A percentile compares a stretch with the other conserved stretches of the same genome.
Conservation (phyloP, 1,284 basidiomycete species). For the Coniferiporia sulphurascens region DNA sequence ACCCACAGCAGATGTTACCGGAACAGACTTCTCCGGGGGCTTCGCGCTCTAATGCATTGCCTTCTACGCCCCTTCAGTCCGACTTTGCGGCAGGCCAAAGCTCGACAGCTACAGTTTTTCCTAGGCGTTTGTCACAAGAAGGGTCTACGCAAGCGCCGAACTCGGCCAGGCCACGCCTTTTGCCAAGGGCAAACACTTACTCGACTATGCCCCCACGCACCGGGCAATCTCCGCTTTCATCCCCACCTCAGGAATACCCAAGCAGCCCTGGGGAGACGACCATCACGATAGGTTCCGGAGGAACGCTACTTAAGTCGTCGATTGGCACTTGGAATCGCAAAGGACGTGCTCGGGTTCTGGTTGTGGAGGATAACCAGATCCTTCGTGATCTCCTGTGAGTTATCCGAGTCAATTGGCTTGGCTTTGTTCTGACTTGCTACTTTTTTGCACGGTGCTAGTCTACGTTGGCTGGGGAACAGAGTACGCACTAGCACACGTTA, state of each 20-base stretch:
- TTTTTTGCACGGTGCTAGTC: slow-evolving; percentile 36
- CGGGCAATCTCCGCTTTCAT: background rate
- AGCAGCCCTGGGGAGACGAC: slow-evolving; percentile 31
- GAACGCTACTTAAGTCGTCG: slow-evolving; percentile 57
- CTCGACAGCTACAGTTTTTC: background rate
- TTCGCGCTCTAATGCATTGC: slow-evolving; percentile 1
- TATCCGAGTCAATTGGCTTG: background rate
- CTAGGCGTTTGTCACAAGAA: slow-evolving; percentile 10
- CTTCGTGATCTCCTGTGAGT: slow-evolving; percentile 64
- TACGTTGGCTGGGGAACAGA: slow-evolving; percentile 74
- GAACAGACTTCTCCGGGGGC: background rate
- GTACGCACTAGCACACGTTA: slow-evolving; percentile 40
- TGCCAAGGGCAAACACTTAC: slow-evolving; percentile 13
- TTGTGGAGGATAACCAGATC: slow-evolving; percentile 82
- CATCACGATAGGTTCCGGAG: slow-evolving; percentile 52
- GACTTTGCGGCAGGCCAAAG: slow-evolving; percentile 1
- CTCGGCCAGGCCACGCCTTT: slow-evolving; percentile 15
- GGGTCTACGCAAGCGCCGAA: background rate
- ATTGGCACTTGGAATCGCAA: slow-evolving; percentile 40
- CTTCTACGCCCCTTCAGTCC: background rate
- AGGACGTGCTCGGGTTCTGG: slow-evolving; percentile 53
- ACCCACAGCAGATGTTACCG: slow-evolving; percentile 10
- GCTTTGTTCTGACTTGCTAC: background rate
- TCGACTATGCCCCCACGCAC: slow-evolving; percentile 1
- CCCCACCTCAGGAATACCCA: slow-evolving; percentile 15